phyloP scores from a whole-genome alignment of 177 flowering plant genomes.

The Telopea speciosissima region DNA sequence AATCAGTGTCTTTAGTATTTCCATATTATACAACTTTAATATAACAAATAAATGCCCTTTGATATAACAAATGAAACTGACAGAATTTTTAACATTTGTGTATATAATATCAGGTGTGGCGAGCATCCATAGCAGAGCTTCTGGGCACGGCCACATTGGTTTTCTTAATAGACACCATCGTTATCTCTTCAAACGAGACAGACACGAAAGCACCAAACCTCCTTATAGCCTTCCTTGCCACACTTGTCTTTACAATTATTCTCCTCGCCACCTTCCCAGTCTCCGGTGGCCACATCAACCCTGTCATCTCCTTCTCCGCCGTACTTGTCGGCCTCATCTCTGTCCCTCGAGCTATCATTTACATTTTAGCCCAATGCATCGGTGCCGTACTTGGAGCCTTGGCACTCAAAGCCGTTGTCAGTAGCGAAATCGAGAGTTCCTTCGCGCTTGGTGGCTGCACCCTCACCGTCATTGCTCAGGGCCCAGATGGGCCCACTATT shows the following conservation, averaged over 20 bases:
- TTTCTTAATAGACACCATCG: conserved; percentile 44
- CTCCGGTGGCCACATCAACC: conserved; percentile 61
- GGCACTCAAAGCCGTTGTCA: conserved; percentile 39
- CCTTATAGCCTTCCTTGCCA: conserved; percentile 22
- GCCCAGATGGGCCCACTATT: conserved; percentile 27
- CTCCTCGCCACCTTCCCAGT: conserved; percentile 31
- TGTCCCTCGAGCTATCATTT: conserved; percentile 29
- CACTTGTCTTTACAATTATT: conserved; percentile 12
- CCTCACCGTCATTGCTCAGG: conserved; percentile 30
- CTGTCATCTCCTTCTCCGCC: conserved; percentile 38
- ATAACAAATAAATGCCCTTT: no score
- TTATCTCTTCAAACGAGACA: conserved; percentile 38
- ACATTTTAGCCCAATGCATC: conserved; percentile 44
- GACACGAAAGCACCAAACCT: conserved; percentile 37
- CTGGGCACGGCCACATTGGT: conserved; percentile 46
- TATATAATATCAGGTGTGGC: conserved; percentile 40
- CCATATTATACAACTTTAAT: no score
- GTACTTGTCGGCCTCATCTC: conserved; percentile 40
- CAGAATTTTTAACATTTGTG: no score
- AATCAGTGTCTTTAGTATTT: no score
- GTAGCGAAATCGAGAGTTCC: conserved; percentile 20
- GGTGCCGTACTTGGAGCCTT: conserved; percentile 48
- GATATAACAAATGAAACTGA: no score
- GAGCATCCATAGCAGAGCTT: conserved; percentile 46
- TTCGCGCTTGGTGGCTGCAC: conserved; percentile 56